Base-by-base conservation (phyloP, 2,329 filamentous ascomycete genomes). In the Amylocarpus encephaloides region DNA sequence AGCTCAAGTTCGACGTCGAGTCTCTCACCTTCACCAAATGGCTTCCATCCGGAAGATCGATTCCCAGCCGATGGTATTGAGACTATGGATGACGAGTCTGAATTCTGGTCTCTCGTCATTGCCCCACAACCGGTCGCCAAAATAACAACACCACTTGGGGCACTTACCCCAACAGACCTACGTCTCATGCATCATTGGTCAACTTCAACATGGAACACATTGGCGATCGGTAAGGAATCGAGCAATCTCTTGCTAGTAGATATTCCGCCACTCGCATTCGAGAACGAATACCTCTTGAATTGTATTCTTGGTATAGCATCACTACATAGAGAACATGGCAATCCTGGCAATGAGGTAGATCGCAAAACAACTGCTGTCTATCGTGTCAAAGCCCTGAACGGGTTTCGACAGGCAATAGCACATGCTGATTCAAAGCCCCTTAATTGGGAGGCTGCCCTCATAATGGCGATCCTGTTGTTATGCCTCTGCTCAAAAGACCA, bases 111-210 rank as follows among this genome's bases (percentile, higher is more conserved):
- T 29, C 42, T 56, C 7, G 35, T 42, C 7, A 35, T 9, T 12
- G 36, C 50, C 6, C 55, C 57, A 11, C 36, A 38, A 18, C 52
- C 57, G 38, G 39, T 50, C n/a, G 38, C 58, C 22, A 33, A 39
- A 3, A 55, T 48, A 39, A 52, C 59, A n/a, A 38, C 22, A 26
- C 7, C 22, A 26, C 22, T 44, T 9, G 55, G 54, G 12, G 41
- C 26, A n/a, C 54, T 63, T 3, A 59, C 57, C 1, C 18, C 45
- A n/a, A 48, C 15, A 9, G 62, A 64, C 35, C 39, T 63, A 39
- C 56, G 54, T 7, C 48, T 63, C 46, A 58, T 65, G 55, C 62
- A 65, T 47, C 59, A 62, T 18, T 65, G 62, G 51, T 62, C 58
- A 30, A 54, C 55, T 26, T 47, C 50, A 2, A 64, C 62, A 5